Conservation (phyloP, 371 early-diverging fungal species). For the Funneliformis caledonium region DNA sequence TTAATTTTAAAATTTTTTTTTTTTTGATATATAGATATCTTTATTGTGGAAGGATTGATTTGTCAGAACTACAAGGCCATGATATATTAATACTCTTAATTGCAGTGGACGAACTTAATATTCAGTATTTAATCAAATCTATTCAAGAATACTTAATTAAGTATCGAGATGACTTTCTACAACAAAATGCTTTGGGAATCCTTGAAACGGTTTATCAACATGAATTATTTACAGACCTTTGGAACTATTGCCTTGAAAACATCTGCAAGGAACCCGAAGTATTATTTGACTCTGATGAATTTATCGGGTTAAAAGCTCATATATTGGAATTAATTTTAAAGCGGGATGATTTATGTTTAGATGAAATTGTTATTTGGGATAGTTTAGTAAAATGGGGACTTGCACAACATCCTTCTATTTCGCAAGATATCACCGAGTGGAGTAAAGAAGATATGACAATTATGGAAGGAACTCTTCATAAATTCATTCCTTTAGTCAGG, state of each 20-base stretch:
- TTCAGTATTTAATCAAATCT: slow-evolving; percentile 8
- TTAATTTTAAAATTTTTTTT: neutral
- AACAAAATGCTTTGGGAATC: slow-evolving; percentile 13
- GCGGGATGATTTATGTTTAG: slow-evolving; percentile 17
- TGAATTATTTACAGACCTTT: slow-evolving; percentile 13
- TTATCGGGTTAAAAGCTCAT: neutral
- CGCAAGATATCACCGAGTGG: neutral
- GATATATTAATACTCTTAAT: slow-evolving; percentile 13
- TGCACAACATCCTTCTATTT: neutral
- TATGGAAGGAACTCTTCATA: neutral
- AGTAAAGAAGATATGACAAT: neutral
- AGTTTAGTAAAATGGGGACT: slow-evolving; percentile 21
- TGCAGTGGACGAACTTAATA: slow-evolving; percentile 23
- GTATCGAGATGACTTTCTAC: neutral
- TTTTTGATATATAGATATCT: slow-evolving; percentile 23
- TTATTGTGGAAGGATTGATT: slow-evolving; percentile 3
- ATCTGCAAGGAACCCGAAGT: slow-evolving; percentile 2
- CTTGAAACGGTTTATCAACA: neutral
- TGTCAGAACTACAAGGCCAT: neutral
- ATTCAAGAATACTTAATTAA: slow-evolving; percentile 27
- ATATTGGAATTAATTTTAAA: neutral
- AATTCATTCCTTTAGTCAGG: slow-evolving; percentile 17
- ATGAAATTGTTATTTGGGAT: slow-evolving; percentile 35
- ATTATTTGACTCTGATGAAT: slow-evolving; percentile 10
- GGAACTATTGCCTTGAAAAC: neutral